phyloP scores from a whole-genome alignment of 352 stramenopile species.

The Phytophthora fragariae region DNA sequence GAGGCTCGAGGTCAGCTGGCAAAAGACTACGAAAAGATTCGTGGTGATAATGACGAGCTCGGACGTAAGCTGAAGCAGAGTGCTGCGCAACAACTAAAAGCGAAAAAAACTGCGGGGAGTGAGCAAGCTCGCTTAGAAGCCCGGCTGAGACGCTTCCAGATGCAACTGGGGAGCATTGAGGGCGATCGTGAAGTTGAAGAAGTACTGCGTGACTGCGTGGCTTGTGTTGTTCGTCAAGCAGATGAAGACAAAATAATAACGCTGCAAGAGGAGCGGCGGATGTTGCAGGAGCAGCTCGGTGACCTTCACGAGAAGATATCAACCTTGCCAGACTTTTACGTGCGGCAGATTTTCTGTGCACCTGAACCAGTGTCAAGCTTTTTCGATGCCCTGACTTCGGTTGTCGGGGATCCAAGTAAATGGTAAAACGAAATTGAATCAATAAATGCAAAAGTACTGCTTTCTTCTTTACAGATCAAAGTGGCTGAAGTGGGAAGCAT shows the following conservation, averaged over 20 bases:
- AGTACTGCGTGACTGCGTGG: slow-evolving; percentile 63
- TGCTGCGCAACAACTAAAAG: slow-evolving; percentile 12
- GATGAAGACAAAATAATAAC: slow-evolving; percentile 68
- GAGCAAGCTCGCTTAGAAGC: slow-evolving; percentile 45
- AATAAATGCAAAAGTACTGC: slow-evolving; percentile 27
- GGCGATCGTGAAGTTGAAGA: slow-evolving; percentile 60
- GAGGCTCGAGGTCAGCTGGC: slow-evolving; percentile 31
- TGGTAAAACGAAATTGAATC: slow-evolving; percentile 31
- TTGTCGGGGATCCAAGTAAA: slow-evolving; percentile 41
- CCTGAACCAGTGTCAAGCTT: slow-evolving; percentile 76
- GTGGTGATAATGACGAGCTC: slow-evolving; percentile 34
- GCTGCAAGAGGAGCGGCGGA: slow-evolving; percentile 73
- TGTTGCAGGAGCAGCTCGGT: slow-evolving; percentile 72
- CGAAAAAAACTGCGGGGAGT: slow-evolving; percentile 40
- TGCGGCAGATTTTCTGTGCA: slow-evolving; percentile 87
- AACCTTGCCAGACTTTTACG: slow-evolving; percentile 85
- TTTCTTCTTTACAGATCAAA: slow-evolving; percentile 49
- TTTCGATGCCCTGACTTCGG: slow-evolving; percentile 79
- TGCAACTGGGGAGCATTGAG: slow-evolving; percentile 61
- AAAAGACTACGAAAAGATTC: slow-evolving; percentile 37
- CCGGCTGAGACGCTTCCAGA: slow-evolving; percentile 65
- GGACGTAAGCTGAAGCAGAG: slow-evolving; percentile 33
- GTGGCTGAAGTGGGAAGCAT: slow-evolving; percentile 46
- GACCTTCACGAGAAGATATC: slow-evolving; percentile 87
- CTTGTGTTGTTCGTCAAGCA: slow-evolving; percentile 56